Conservation (phyloP, 1,284 basidiomycete genomes). For the Puccinia polysora region DNA sequence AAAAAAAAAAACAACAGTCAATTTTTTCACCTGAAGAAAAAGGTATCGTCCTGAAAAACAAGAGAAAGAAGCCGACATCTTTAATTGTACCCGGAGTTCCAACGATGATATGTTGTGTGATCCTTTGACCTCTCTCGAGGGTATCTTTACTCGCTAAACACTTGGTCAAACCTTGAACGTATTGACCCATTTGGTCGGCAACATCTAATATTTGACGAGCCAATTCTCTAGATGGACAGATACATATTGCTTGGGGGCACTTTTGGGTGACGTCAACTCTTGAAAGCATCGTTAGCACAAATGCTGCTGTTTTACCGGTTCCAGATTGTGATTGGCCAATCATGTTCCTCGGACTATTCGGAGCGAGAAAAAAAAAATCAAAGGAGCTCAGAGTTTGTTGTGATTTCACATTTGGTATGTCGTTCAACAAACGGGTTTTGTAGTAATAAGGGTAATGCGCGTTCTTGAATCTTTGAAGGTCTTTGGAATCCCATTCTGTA, state of each 20-base stretch:
- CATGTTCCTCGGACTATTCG: slow-evolving; percentile 83
- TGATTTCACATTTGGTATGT: neutral
- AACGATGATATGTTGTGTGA: slow-evolving; percentile 85
- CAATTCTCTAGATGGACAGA: slow-evolving; percentile 91
- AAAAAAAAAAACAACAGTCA: slow-evolving; percentile 60
- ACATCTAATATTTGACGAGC: slow-evolving; percentile 97
- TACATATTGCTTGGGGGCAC: slow-evolving; percentile 65
- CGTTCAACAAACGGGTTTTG: slow-evolving; percentile 69
- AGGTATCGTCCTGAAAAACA: neutral
- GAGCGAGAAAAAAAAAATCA: slow-evolving; percentile 22
- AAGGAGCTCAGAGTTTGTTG: neutral
- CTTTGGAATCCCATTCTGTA: slow-evolving; percentile 95
- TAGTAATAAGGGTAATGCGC: slow-evolving; percentile 85
- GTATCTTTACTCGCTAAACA: slow-evolving; percentile 88
- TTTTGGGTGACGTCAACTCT: slow-evolving; percentile 78
- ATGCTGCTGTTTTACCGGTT: slow-evolving; percentile 98
- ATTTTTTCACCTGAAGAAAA: slow-evolving; percentile 53
- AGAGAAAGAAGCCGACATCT: slow-evolving; percentile 61
- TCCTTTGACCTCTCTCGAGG: slow-evolving; percentile 63
- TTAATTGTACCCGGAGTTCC: slow-evolving; percentile 94
- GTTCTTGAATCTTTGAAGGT: slow-evolving; percentile 98
- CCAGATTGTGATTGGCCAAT: slow-evolving; percentile 99
- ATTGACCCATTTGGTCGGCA: slow-evolving; percentile 88
- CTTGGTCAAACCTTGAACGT: slow-evolving; percentile 75
- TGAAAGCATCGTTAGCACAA: slow-evolving; percentile 94